Evolutionary conservation across 2,329 filamentous ascomycete species (phyloP), one percentile per base, ranked within the genome.

Genomic region (Fusarium haematococcum): DNA sequence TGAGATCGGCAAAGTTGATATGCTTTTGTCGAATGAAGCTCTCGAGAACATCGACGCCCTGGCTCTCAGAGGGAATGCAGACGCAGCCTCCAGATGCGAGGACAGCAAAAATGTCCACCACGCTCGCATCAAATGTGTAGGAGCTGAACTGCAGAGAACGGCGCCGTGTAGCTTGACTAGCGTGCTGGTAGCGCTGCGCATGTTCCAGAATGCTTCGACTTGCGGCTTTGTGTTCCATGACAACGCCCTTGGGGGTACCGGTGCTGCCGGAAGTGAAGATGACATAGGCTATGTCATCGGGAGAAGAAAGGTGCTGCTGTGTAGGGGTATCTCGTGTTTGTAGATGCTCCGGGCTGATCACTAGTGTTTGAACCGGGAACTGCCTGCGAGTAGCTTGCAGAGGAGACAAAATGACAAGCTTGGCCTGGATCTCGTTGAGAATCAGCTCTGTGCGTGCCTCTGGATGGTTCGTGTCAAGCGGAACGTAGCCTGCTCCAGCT

Each of bases 81-180:
- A 73, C n/a, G 4, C 64, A 68, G 10, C 60, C 70, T 4, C 70
- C 70, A 25, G 59, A 65, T 4, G 68, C 32, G 9, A 73, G 35
- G 3, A 66, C 52, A n/a, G 59, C 62, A 2, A 71, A 50, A 3
- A 69, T 64, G 16, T 73, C 65, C 2, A 58, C 43, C 13, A 71
- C 60, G 10, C 63, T 54, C 1, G 58, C 39, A 41, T 69, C 68
- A 3, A 61, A 73, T 2, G 61, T 63, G 14, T 69, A 73, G 1
- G 63, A 54, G 2, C 65, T 67, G 18, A 73, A 75, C 18, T 75
- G 70, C 1, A 73, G 27, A 8, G 50, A 54, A 3, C 50, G 18
- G n/a, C 50, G 50, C 5, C 4, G 50, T 9, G 6, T 54, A 4
- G 27, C 50, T 20, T 54, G 50, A 4, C 18, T 54, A 1, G 27